Conservation (phyloP, 345 rosid genomes). For the Gynandropsis gynandra region DNA sequence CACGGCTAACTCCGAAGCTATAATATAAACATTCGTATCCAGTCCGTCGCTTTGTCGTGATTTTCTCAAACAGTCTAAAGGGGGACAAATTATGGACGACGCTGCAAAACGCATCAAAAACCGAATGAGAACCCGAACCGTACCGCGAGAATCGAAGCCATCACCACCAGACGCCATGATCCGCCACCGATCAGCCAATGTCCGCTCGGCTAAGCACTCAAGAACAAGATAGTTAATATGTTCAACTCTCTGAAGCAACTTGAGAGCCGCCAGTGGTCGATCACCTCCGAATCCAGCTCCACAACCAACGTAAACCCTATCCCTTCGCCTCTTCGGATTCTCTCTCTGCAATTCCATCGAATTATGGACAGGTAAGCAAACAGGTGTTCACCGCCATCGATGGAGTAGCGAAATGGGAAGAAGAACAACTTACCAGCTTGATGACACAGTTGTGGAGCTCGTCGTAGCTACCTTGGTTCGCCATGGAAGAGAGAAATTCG, state of each 20-base stretch:
- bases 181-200: slow-evolving; percentile 75
- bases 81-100: neutral
- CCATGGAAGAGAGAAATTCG: no score
- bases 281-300: slow-evolving; percentile 97
- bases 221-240: slow-evolving; percentile 73
- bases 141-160: slow-evolving; percentile 77
- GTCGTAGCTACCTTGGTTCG: neutral
- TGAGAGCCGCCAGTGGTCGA: slow-evolving; percentile 70
- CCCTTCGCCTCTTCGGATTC: slow-evolving; percentile 49
- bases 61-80: neutral
- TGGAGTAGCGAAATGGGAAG: neutral
- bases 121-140: slow-evolving; percentile 11
- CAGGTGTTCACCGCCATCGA: neutral
- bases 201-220: slow-evolving; percentile 90
- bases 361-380: neutral
- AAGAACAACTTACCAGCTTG: slow-evolving; percentile 15
- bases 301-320: slow-evolving; percentile 70
- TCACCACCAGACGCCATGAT: slow-evolving; percentile 48
- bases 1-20: neutral
- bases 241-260: slow-evolving; percentile 62
- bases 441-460: slow-evolving; percentile 18
- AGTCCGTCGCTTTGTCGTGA: neutral
- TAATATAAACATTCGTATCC: neutral
- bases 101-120: neutral
- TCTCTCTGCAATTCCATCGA: slow-evolving; percentile 42